Base-by-base conservation (phyloP, 2,329 filamentous ascomycete species). In the Ophiosphaerella herpotricha region DNA sequence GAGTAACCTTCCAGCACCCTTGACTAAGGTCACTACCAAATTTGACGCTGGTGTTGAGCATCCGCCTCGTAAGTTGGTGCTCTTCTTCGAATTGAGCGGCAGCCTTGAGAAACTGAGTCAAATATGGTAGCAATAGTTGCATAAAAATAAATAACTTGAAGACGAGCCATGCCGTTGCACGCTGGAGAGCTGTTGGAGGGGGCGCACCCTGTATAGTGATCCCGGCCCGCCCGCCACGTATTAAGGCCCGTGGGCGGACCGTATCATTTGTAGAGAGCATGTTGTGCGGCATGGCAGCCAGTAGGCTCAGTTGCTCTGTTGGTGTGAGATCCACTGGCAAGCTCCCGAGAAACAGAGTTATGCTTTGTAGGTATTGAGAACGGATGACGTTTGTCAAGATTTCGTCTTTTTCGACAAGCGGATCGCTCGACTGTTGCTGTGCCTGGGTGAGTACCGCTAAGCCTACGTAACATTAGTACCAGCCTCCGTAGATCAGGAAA, bases 71-170 rank as follows among this genome's bases (percentile, higher is more conserved):
- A 52, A 91, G 77, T 54, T 82, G 83, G 71, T 90, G 83, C 57
- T 84, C 80, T 13, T 85, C 80, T 66, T 91, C 88, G 55, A 86
- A 86, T 41, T 79, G 75, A 54, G 85, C 86, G 13, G 81, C 76
- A 13, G 79, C 71, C 13, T 77, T 76, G 12, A 86, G 58, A 11
- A 87, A 67, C 4, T 80, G 61, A 55, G 82, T 78, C 29, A 85
- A 63, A 61, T 87, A 87, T 1, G 87, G 85, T 9, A 87, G 68
- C 13, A 88, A 54, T 40, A 88, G 78, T 45, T 86, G 82, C 23
- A 84, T 48, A 7, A 86, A 57, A 5, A 89, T 67, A 57, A 89
- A 84, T 1, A 85, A 46, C 31, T 83, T 78, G 39, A 87, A 71
- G 7, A 88, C 83, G 2, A 76, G 66, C 14, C 77, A 76, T 5